A percentile compares a stretch with the other conserved stretches of the same genome.
Evolutionary conservation across 2,329 filamentous ascomycete species (phyloP).

Genomic region (Helminthosporium solani): DNA sequence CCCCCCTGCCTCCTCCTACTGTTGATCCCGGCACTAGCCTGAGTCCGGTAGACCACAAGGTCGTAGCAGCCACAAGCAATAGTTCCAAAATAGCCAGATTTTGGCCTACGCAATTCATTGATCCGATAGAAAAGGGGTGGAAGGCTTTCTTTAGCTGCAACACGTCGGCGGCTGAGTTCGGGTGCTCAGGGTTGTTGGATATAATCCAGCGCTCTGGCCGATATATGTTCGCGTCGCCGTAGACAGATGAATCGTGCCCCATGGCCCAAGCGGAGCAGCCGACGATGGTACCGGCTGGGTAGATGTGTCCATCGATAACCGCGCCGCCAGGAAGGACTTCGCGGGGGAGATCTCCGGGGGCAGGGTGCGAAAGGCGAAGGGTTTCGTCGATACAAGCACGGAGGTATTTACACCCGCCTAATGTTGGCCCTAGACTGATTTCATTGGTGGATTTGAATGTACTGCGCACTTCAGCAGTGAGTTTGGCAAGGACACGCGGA

Average conservation of each 20-base stretch:
- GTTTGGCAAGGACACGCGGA: conserved; percentile 4
- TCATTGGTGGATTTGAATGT: conserved; percentile 7
- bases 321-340: conserved; percentile 15
- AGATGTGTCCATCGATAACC: conserved; percentile 10
- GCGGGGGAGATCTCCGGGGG: conserved; percentile 9
- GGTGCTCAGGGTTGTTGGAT: neutral
- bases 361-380: conserved; percentile 8
- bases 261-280: conserved; percentile 13
- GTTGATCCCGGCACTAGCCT: conserved; percentile 1
- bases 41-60: conserved; percentile 6
- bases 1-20: neutral
- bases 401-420: conserved; percentile 10
- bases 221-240: conserved; percentile 8
- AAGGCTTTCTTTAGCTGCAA: conserved; percentile 5
- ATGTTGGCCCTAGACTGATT: conserved; percentile 5
- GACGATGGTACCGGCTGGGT: conserved; percentile 16
- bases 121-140: conserved; percentile 13
- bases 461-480: conserved; percentile 6
- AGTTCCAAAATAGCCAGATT: conserved; percentile 11
- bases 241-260: conserved; percentile 9
- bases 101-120: conserved; percentile 11
- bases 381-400: conserved; percentile 12
- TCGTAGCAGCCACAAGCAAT: conserved; percentile 6
- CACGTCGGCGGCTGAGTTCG: conserved; percentile 3
- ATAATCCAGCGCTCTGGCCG: conserved; percentile 14